Evolutionary conservation across 2,329 filamentous ascomycete species (phyloP).

Genomic region (Fusarium bactridioides): DNA sequence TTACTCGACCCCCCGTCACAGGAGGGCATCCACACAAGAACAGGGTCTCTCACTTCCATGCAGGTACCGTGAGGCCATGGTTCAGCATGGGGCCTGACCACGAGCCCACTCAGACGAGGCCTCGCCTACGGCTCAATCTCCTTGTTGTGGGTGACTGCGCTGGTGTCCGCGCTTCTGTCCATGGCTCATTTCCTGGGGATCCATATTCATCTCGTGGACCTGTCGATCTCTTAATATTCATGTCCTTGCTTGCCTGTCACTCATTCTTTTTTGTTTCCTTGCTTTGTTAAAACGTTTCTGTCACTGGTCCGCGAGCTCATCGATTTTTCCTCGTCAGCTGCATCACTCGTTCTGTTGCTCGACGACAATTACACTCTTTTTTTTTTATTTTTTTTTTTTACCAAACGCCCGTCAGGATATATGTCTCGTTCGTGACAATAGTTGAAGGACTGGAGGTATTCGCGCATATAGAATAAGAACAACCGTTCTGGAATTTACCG

Average conservation of each 20-base stretch:
- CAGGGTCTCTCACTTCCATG: constrained; percentile 28
- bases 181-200: constrained; percentile 41
- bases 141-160: constrained; percentile 21
- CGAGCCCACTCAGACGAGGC: constrained; percentile 25
- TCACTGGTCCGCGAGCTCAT: constrained; percentile 34
- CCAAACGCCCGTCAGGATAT: constrained; percentile 10
- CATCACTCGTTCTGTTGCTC: constrained; percentile 40
- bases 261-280: constrained; percentile 33
- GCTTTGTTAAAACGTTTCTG: constrained; percentile 35
- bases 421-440: constrained; percentile 33
- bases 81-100: constrained; percentile 19
- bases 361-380: constrained; percentile 37
- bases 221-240: constrained; percentile 39
- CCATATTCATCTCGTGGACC: constrained; percentile 35
- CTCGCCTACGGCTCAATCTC: constrained; percentile 37
- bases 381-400: constrained; percentile 37
- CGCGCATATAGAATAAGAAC: constrained; percentile 28
- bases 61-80: constrained; percentile 14
- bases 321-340: constrained; percentile 25
- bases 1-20: constrained; percentile 31
- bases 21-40: constrained; percentile 25
- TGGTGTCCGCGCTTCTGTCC: constrained; percentile 35
- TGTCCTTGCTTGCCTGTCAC: constrained; percentile 21
- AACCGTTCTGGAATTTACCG: constrained; percentile 25
- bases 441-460: constrained; percentile 28